A percentile compares a stretch with the other conserved stretches of the same genome.
These are phyloP conservation scores for Brasenia schreberi DNA, from an alignment of 164 flowering plant species.

Conservation along the genomic window DNA sequence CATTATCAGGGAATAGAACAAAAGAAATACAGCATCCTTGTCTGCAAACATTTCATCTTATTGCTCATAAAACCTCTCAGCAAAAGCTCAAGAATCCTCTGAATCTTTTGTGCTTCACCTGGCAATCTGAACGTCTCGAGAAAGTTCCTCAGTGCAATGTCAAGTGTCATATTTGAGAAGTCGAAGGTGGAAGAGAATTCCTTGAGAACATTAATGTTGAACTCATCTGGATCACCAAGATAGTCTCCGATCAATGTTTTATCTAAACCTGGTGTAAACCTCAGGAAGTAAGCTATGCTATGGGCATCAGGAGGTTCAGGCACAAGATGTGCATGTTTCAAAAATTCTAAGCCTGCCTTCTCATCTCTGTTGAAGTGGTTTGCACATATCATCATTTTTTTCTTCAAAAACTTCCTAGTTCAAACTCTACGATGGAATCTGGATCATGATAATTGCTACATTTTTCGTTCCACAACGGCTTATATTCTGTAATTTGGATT, in stretches of 20 bases:
- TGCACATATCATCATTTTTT: slow-evolving; percentile 60
- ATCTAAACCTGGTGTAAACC: slow-evolving; percentile 59
- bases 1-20: slow-evolving; percentile 90
- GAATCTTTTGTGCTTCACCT: slow-evolving; percentile 93
- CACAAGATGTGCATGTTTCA: slow-evolving; percentile 35
- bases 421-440: slow-evolving; percentile 50
- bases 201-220: slow-evolving; percentile 63
- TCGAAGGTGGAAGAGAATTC: slow-evolving; percentile 69
- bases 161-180: slow-evolving; percentile 70
- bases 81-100: slow-evolving; percentile 80
- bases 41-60: slow-evolving; percentile 50
- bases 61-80: slow-evolving; percentile 70
- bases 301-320: slow-evolving; percentile 68
- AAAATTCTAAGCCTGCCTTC: slow-evolving; percentile 75
- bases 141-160: slow-evolving; percentile 64
- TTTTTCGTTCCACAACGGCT: slow-evolving; percentile 67
- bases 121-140: slow-evolving; percentile 80
- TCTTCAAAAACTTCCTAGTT: slow-evolving; percentile 56
- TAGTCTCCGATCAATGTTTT: slow-evolving; percentile 75
- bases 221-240: slow-evolving; percentile 81
- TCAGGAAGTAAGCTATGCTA: slow-evolving; percentile 50
- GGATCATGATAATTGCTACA: slow-evolving; percentile 14
- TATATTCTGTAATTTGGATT: slow-evolving; percentile 32
- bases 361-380: slow-evolving; percentile 79
- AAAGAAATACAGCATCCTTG: slow-evolving; percentile 70